Evolutionary conservation across 2,329 filamentous ascomycete genomes (phyloP).

Genomic region (Coniella lustricola): DNA sequence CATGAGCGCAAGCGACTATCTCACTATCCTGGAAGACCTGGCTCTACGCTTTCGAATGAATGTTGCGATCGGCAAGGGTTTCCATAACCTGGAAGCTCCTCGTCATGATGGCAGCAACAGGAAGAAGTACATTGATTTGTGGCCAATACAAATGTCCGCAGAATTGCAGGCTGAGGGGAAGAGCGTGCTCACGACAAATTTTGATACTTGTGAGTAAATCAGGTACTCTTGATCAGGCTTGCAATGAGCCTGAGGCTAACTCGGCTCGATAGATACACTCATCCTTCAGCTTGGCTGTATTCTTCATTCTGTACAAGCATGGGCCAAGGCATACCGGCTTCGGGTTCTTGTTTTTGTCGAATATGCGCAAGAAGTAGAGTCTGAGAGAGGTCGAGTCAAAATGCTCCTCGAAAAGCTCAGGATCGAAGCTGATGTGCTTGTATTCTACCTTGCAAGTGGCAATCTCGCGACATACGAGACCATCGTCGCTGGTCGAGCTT

Average conservation of each 20-base stretch:
- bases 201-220: constrained; percentile 67
- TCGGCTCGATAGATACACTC: constrained; percentile 50
- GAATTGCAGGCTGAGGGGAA: constrained; percentile 63
- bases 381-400: constrained; percentile 66
- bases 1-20: constrained; percentile 65
- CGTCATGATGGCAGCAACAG: constrained; percentile 46
- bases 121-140: constrained; percentile 79
- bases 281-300: constrained; percentile 84
- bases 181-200: constrained; percentile 74
- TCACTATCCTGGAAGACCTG: constrained; percentile 77
- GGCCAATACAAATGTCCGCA: constrained; percentile 91
- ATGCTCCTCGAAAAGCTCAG: constrained; percentile 72
- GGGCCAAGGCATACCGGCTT: constrained; percentile 66
- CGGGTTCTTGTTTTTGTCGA: constrained; percentile 84
- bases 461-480: constrained; percentile 65
- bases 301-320: constrained; percentile 70
- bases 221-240: constrained; percentile 5
- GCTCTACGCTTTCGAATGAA: constrained; percentile 73
- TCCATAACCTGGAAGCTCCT: constrained; percentile 68
- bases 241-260: constrained; percentile 1
- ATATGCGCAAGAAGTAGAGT: constrained; percentile 75
- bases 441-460: constrained; percentile 76
- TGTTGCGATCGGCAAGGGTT: constrained; percentile 77
- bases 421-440: constrained; percentile 71
- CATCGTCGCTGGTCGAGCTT: constrained; percentile 64